Evolutionary conservation across 139 green algal species (phyloP), one percentile per base, ranked within the genome.

Genomic region (Ettlia oleoabundans): DNA sequence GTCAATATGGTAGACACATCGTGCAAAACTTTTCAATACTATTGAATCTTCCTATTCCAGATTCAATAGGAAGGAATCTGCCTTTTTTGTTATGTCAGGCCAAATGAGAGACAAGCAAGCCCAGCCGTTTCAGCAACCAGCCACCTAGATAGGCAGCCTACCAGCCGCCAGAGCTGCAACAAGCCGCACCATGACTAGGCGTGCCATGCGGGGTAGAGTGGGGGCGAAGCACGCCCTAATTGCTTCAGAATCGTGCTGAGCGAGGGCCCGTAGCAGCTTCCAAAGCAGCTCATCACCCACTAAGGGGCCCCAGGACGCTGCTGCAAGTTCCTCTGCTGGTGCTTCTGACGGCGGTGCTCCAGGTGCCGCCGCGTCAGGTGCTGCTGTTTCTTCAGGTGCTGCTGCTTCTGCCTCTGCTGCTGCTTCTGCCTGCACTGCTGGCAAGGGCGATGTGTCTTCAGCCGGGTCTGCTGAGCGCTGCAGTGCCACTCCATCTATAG

Each of bases 191-290:
- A n/a, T n/a, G n/a, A n/a, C n/a, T n/a, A n/a, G n/a, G n/a, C n/a
- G n/a, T n/a, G n/a, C 15, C 38, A 51, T 2, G 35, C 22, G 38
- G 30, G 4, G 13, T 5, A 47, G 35, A 9, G 65, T 5, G 13
- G 66, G 66, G 1, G 21, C 24, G 15, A 55, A 38, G 66, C 26
- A 22, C 7, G 41, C 40, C 35, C 37, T 13, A 33, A 72, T 4
- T 8, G 66, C 21, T 28, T 62, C 55, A 28, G 55, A 96, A 74
- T 40, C 75, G 70, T 41, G 94, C 87, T 47, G 97, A 75, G 40
- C 90, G 70, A 53, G 90, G 84, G 30, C 97, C 84, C 81, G 91
- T 93, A 1, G 91, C 87, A 97, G 89, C 88, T 96, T 96, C 85
- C 95, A 96, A 35, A 93, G 84, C 74, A 97, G 87, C 82, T 95